Base-by-base conservation (phyloP, 169 alveolate species). In the Babesia microti region DNA sequence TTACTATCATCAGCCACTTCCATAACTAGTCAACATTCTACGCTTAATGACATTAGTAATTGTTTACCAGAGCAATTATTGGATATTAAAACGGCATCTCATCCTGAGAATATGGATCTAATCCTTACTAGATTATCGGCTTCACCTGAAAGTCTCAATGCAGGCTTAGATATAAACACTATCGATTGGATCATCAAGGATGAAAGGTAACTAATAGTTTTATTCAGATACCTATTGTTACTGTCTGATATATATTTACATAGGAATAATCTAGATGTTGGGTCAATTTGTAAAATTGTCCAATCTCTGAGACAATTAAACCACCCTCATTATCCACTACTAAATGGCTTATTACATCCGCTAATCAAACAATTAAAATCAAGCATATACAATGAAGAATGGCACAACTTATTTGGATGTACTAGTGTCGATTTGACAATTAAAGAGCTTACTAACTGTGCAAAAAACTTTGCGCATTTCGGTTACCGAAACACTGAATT, bases 211-310 rank as follows among this genome's bases (percentile, higher is more conserved):
- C 36, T 40, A 56, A 37, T 47, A 67, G 42, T 37, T 27, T 29
- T 21, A 40, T 44, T 3, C 51, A 69, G 68, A 51, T 59, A 42
- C 40, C 72, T 45, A 41, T 35, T 76, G 48, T 59, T 76, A 27
- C 43, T 76, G 39, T 78, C 63, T 18, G 86, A 76, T 43, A 46
- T 76, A 9, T 76, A 70, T 37, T 67, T 49, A 42, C 68, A 76
- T 49, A 36, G 80, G 41, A 65, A 50, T 40, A 71, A 69, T 32
- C 60, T 76, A 39, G 86, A 76, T 67, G 63, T 65, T 34, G 63
- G 45, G 50, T 69, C 82, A 17, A 68, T 68, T 3, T 76, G 86
- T 51, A 69, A 70, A 35, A 68, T 76, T 26, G 60, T 76, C 34
- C 68, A 69, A 28, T 58, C 86, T 24, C 69, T 76, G 21, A 72